Conservation (phyloP, 2,329 filamentous ascomycete genomes). For the Ilyonectria sp. region DNA sequence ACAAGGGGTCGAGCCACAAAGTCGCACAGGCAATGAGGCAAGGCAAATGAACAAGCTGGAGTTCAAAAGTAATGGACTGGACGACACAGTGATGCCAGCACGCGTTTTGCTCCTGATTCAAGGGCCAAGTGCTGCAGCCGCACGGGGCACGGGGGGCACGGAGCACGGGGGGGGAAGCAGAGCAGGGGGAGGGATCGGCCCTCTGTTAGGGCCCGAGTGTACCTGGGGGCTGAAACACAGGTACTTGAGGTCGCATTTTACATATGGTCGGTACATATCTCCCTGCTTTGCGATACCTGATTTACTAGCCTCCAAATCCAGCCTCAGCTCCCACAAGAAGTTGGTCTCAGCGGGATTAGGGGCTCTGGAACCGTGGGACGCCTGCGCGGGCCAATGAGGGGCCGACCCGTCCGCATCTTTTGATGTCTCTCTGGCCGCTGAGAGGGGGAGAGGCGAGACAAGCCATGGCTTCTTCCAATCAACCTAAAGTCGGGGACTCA, state of each 20-base stretch:
- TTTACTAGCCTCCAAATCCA: conserved; percentile 28
- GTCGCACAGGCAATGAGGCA: conserved; percentile 39
- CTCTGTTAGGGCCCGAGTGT: conserved; percentile 34
- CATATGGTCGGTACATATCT: conserved; percentile 20
- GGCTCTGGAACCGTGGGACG: conserved; percentile 37
- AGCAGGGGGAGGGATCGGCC: conserved; percentile 43
- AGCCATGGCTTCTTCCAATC: conserved; percentile 29
- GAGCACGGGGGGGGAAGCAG: conserved; percentile 39
- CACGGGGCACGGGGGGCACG: conserved; percentile 39
- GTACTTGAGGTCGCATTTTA: conserved; percentile 21
- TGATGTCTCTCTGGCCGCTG: conserved; percentile 34
- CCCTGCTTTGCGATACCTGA: conserved; percentile 27
- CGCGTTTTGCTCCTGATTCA: conserved; percentile 52
- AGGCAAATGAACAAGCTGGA: conserved; percentile 40
- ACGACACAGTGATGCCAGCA: conserved; percentile 51
- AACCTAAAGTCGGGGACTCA: conserved; percentile 24
- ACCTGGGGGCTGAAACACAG: conserved; percentile 31
- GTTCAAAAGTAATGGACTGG: conserved; percentile 28
- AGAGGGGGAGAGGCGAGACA: conserved; percentile 41
- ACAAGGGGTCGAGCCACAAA: conserved; percentile 45
- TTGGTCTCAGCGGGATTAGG: conserved; percentile 46
- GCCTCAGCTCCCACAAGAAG: conserved; percentile 18
- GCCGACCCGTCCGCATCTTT: conserved; percentile 47
- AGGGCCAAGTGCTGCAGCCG: conserved; percentile 45
- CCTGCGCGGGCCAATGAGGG: conserved; percentile 47